Evolutionary conservation across 257 asterid species (phyloP).

Genomic region (Apocynum venetum): DNA sequence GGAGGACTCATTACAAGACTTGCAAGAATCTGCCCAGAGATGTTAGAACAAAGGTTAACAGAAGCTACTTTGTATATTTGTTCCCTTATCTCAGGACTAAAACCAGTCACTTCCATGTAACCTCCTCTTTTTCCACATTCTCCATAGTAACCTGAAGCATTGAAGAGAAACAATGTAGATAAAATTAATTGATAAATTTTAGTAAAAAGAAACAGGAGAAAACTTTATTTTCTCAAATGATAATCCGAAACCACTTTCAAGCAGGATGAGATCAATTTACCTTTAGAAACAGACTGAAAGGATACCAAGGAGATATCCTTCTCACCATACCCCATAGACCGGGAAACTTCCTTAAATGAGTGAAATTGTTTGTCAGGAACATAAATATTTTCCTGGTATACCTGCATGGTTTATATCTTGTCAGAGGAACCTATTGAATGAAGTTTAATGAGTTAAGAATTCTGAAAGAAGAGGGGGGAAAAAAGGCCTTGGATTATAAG

Average conservation of each 20-base stretch:
- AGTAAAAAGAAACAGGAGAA: neutral
- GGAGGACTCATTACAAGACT: constrained; percentile 97
- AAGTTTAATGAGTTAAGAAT: neutral
- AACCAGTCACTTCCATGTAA: constrained; percentile 95
- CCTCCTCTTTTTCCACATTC: constrained; percentile 99
- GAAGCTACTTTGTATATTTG: constrained; percentile 95
- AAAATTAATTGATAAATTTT: neutral
- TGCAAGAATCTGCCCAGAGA: constrained; percentile 94
- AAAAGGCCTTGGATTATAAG: neutral
- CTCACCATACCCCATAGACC: constrained; percentile 85
- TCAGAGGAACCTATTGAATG: neutral
- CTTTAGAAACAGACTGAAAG: constrained; percentile 94
- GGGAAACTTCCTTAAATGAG: constrained; percentile 82
- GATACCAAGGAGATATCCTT: constrained; percentile 74
- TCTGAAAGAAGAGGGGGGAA: neutral
- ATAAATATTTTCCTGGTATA: constrained; percentile 85
- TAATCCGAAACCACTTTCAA: neutral
- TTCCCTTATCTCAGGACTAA: constrained; percentile 76
- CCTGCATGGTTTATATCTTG: constrained; percentile 42
- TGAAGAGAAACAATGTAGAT: neutral
- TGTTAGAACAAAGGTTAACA: constrained; percentile 88
- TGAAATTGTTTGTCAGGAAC: constrained; percentile 94
- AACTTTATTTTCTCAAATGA: neutral
- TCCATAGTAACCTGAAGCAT: constrained; percentile 71
- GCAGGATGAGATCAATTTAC: constrained; percentile 29